Evolutionary conservation across 495 filamentous ascomycete species (phyloP), one percentile per base, ranked within the genome.

Genomic region (Hypoxylon cercidicola): DNA sequence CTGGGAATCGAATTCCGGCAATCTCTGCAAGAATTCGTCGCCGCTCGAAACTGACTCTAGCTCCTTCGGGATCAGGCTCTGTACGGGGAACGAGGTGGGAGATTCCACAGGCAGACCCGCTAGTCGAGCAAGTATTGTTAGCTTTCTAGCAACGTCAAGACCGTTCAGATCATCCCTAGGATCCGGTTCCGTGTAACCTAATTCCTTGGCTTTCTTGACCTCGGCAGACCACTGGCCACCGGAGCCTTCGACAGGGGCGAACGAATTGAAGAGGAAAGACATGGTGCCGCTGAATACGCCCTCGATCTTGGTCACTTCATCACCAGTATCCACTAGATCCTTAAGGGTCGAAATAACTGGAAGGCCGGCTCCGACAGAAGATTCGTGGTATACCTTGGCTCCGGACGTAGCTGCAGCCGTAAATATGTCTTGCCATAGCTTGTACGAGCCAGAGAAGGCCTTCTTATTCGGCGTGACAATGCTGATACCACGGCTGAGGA

Each of bases 391-490:
- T 20, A 97, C 81, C 56, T 89, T 88, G 9, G 92, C 92, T 25
- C 87, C 88, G 0, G 81, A 84, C 53, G 79, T 64, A 46, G 81
- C 79, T 50, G 87, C 88, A 0, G 88, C 81, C 15, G 79, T 71
- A 72, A 94, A 92, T 70, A 97, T 97, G 45, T 87, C 84, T 62
- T 90, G 81, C 92, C 93, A 99, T 45, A 96, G 79, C 54, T 84
- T 78, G 52, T 90, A 83, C 30, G 83, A 85, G 32, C 87, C 84
- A 2, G 91, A 94, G 77, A 99, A 98, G 4, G 90, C 94, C 77
- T 98, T 97, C 81, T 99, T 99, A 82, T 97, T 99, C 12, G 95
- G 93, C 0, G 95, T 98, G 30, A 97, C 93, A 73, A 98, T 85
- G 67, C 84, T 90, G 78, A 99, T 89, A 10, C 93, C 94, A 28